A percentile compares a stretch with the other conserved stretches of the same genome.
Evolutionary conservation across 768 basidiomycete species (phyloP).

Genomic region (Fomitopsis pulvina): DNA sequence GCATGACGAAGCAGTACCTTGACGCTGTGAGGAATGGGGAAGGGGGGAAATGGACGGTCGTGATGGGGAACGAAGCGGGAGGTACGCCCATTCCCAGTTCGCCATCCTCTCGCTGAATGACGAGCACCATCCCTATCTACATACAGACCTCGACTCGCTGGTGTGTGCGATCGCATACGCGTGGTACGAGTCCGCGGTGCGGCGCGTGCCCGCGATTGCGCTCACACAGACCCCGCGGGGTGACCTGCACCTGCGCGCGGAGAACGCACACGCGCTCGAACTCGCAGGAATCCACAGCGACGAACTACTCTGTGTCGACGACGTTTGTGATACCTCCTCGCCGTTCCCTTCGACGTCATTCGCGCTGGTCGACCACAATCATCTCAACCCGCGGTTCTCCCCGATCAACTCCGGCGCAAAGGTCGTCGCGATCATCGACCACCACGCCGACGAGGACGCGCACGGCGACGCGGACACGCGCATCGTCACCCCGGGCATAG

Average conservation of each 20-base stretch:
- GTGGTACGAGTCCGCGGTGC: slow-evolving; percentile 54
- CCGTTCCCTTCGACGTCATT: slow-evolving; percentile 52
- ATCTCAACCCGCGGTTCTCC: slow-evolving; percentile 41
- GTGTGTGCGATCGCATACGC: slow-evolving; percentile 84
- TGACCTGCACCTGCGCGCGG: slow-evolving; percentile 76
- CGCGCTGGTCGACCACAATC: slow-evolving; percentile 90
- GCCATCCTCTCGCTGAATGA: not conserved
- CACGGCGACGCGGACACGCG: slow-evolving; percentile 64
- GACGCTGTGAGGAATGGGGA: slow-evolving; percentile 41
- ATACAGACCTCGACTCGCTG: slow-evolving; percentile 80
- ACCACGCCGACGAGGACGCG: slow-evolving; percentile 80
- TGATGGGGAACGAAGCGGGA: slow-evolving; percentile 96
- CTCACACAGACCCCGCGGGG: slow-evolving; percentile 61
- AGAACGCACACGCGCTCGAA: slow-evolving; percentile 75
- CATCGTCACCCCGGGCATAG: slow-evolving; percentile 53
- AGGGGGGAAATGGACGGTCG: slow-evolving; percentile 68
- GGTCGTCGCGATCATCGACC: slow-evolving; percentile 84
- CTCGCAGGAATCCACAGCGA: slow-evolving; percentile 47
- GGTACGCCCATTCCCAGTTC: slow-evolving; percentile 42
- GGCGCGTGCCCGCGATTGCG: slow-evolving; percentile 46
- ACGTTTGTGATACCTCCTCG: slow-evolving; percentile 39
- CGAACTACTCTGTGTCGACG: slow-evolving; percentile 60
- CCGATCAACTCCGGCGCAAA: slow-evolving; percentile 31
- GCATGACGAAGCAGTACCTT: slow-evolving; percentile 52
- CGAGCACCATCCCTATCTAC: not conserved